phyloP scores from a whole-genome alignment of 805 yeast genomes.

The Ogataea paraovalis region DNA sequence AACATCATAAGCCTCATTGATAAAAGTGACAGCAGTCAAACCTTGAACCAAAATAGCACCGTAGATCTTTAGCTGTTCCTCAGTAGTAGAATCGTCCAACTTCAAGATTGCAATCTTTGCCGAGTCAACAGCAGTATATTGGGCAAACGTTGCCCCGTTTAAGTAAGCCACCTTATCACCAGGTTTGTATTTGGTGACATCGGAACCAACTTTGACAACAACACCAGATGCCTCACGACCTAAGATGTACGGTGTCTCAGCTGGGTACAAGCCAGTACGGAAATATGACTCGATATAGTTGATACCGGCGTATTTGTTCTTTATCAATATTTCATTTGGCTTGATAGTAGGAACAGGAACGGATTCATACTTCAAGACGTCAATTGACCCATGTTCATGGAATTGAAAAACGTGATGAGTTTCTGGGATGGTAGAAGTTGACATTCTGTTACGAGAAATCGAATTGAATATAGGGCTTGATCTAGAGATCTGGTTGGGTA shows the following conservation, averaged over 20 bases:
- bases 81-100: slow-evolving; percentile 45
- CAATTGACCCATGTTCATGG: slow-evolving; percentile 54
- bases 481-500: neutral
- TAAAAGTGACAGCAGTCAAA: slow-evolving; percentile 72
- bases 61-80: slow-evolving; percentile 47
- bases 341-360: slow-evolving; percentile 55
- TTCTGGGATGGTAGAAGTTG: slow-evolving; percentile 36
- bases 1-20: slow-evolving; percentile 61
- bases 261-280: slow-evolving; percentile 72
- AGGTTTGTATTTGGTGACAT: slow-evolving; percentile 48
- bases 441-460: neutral
- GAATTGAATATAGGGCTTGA: neutral
- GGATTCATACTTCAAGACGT: slow-evolving; percentile 55
- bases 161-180: slow-evolving; percentile 72
- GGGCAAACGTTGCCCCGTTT: slow-evolving; percentile 59
- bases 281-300: slow-evolving; percentile 82
- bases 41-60: slow-evolving; percentile 70
- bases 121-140: slow-evolving; percentile 53
- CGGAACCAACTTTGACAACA: slow-evolving; percentile 59
- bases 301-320: slow-evolving; percentile 74
- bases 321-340: slow-evolving; percentile 60
- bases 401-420: slow-evolving; percentile 55
- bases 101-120: slow-evolving; percentile 34
- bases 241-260: slow-evolving; percentile 51
- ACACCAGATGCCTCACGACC: slow-evolving; percentile 74